Base-by-base conservation (phyloP, 129 eudicot genomes). In the Flaveria robusta region DNA sequence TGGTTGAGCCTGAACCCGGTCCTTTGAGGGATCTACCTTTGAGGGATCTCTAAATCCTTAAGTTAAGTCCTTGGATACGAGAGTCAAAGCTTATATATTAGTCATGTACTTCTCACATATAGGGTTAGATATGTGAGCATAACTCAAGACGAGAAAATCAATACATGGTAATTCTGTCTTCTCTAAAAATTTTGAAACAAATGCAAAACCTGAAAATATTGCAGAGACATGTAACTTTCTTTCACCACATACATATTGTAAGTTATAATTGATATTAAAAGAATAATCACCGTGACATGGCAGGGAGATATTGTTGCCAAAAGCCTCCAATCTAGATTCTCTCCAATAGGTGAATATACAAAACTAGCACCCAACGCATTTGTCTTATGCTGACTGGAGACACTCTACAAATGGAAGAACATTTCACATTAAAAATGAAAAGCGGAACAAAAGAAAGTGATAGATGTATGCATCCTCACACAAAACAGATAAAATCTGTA, bases 221-320 rank as follows among this genome's bases (percentile, higher is more conserved):
- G 73, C 13, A 77, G 10, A 41, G 20, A 54, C 7, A 19, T n/a
- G 74, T 52, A 67, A 34, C 14, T 64, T 8, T 43, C n/a, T 37
- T 66, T 66, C 41, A 56, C 62, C 69, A 70, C 31, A 58, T 3
- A 58, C 11, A 29, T 16, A 47, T 31, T 15, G 62, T 24, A 37
- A 27, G 16, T 71, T 49, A 41, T 52, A 71, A 16, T 45, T 22
- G 72, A 79, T 50, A 27, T 45, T 46, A 60, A 66, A 42, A 68
- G 68, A 18, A 66, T 3, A 69, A 68, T 84, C 74, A 95, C 99
- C 89, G 99, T 95, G 82, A 88, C 97, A 89, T 95, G 97, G 86
- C 99, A 95, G 66, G 99, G 96, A 80, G 97, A 91, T 77, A 95
- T 95, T 74, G 85, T 87, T 59, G 99, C 99, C 41, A 90, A 86